Conservation (phyloP, 208 protist species). For the Wallacemonas collosoma region DNA sequence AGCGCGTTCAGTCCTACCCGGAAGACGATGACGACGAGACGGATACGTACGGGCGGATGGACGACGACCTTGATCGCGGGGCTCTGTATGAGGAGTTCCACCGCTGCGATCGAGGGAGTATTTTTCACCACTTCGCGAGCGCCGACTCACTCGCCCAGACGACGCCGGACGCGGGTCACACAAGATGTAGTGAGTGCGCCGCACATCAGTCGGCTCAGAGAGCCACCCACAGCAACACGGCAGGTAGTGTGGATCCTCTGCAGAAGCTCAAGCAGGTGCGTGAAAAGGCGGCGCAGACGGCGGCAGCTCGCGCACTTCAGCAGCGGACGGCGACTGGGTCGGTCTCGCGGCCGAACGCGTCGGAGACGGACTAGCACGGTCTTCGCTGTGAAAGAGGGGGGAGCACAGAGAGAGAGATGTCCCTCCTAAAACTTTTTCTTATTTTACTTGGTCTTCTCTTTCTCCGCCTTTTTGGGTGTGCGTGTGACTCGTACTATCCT, state of each 20-base stretch:
- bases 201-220: background rate
- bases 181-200: no score
- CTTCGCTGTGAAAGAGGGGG: background rate
- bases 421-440: background rate
- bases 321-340: background rate
- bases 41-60: background rate
- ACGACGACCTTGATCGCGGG: background rate
- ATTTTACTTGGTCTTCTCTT: slow-evolving; percentile 15
- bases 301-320: background rate
- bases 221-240: background rate
- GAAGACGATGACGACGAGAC: background rate
- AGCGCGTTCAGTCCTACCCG: background rate
- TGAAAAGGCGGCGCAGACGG: slow-evolving; percentile 9
- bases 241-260: background rate
- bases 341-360: background rate
- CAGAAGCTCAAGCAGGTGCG: background rate
- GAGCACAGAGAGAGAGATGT: no score
- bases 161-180: no score
- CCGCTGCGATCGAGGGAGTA: slow-evolving; percentile 11
- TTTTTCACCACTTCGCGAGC: background rate
- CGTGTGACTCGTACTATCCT: slow-evolving; percentile 1
- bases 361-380: background rate
- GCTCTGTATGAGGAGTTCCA: slow-evolving; percentile 8
- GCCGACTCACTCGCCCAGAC: background rate
- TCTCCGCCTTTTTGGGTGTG: slow-evolving; percentile 21